phyloP scores from a whole-genome alignment of 305 asterid genomes.

The Rubia peregrina region DNA sequence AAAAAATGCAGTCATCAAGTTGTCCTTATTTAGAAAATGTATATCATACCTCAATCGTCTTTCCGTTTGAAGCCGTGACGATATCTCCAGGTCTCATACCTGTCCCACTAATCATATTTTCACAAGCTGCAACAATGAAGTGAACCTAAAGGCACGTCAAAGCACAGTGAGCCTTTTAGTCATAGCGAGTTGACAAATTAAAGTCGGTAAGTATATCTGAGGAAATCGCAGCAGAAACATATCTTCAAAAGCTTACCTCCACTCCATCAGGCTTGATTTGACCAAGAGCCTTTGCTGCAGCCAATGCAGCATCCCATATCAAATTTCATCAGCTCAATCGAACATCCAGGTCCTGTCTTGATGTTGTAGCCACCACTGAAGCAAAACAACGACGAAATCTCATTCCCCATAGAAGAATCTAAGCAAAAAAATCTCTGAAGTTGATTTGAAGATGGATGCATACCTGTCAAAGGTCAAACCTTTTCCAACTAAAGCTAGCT shows the following conservation, averaged over 20 bases:
- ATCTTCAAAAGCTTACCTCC: slow-evolving; percentile 41
- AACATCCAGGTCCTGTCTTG: slow-evolving; percentile 87
- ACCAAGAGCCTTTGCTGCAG: slow-evolving; percentile 96
- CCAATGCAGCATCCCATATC: slow-evolving; percentile 96
- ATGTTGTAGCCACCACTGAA: slow-evolving; percentile 66
- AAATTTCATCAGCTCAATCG: slow-evolving; percentile 87
- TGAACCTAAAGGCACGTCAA: slow-evolving; percentile 53
- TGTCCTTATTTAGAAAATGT: not conserved
- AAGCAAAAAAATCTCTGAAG: not conserved
- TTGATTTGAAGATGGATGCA: not conserved
- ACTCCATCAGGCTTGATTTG: slow-evolving; percentile 93
- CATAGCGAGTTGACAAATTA: not conserved
- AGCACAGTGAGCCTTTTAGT: not conserved
- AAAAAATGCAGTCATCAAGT: not conserved
- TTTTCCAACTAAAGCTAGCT: slow-evolving; percentile 92
- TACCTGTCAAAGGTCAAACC: slow-evolving; percentile 99
- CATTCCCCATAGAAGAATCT: slow-evolving; percentile 1
- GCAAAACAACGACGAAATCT: not conserved
- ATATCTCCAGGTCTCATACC: slow-evolving; percentile 91
- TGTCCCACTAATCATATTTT: slow-evolving; percentile 94
- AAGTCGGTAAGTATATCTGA: not conserved
- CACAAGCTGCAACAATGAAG: slow-evolving; percentile 89
- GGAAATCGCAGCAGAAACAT: slow-evolving; percentile 3
- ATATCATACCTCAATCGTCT: slow-evolving; percentile 70
- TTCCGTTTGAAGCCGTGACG: slow-evolving; percentile 80